These are phyloP conservation scores for Hypoxylon cercidicola DNA, from an alignment of 495 filamentous ascomycete genomes.

Conservation along the genomic window DNA sequence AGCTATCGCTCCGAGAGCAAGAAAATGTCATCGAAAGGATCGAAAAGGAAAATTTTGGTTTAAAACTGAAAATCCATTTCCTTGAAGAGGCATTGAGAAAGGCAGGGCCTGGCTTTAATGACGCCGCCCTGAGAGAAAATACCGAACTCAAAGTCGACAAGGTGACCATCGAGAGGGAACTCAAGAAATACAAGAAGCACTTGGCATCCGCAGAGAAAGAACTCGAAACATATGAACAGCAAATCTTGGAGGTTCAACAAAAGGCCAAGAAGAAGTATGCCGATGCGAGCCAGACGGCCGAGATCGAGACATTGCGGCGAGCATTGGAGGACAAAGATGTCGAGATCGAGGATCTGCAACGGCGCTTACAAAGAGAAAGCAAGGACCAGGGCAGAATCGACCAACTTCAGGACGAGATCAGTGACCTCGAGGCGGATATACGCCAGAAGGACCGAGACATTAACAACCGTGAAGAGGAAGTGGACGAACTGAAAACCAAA, in stretches of 20 bases:
- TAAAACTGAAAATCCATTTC: slow-evolving; percentile 85
- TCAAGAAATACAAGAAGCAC: slow-evolving; percentile 83
- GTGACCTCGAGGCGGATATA: slow-evolving; percentile 67
- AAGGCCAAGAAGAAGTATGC: slow-evolving; percentile 78
- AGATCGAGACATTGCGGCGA: slow-evolving; percentile 66
- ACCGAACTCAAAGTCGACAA: slow-evolving; percentile 93
- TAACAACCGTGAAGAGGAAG: slow-evolving; percentile 55
- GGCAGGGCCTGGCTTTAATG: slow-evolving; percentile 85
- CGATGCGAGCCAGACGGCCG: slow-evolving; percentile 68
- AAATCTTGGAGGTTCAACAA: slow-evolving; percentile 81
- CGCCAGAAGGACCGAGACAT: slow-evolving; percentile 63
- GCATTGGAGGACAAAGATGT: slow-evolving; percentile 61
- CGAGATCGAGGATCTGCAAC: slow-evolving; percentile 64
- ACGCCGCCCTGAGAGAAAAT: slow-evolving; percentile 89
- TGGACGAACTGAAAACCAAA: slow-evolving; percentile 45
- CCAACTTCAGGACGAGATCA: slow-evolving; percentile 69
- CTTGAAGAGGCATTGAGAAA: slow-evolving; percentile 82
- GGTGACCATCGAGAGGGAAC: slow-evolving; percentile 85
- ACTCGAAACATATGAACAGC: slow-evolving; percentile 77
- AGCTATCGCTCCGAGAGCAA: slow-evolving; percentile 90
- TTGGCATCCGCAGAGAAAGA: slow-evolving; percentile 81
- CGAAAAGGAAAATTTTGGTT: slow-evolving; percentile 88
- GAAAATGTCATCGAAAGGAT: slow-evolving; percentile 95
- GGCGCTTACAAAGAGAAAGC: slow-evolving; percentile 29
- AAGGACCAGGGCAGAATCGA: slow-evolving; percentile 55